Conservation (phyloP, 2,329 filamentous ascomycete species). For the Xylaria polymorpha region DNA sequence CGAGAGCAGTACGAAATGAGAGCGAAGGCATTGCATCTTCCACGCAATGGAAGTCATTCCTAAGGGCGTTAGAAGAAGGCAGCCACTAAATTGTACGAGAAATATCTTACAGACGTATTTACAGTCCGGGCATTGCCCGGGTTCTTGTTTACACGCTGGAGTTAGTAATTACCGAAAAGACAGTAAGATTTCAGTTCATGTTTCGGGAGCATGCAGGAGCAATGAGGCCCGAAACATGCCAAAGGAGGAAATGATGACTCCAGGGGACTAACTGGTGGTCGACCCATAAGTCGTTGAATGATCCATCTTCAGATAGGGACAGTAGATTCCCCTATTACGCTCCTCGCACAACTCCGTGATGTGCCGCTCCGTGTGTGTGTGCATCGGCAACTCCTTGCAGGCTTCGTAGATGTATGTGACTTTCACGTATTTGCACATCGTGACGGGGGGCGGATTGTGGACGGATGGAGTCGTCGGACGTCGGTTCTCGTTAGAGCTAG, state of each 20-base stretch:
- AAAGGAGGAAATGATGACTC: too few relatives aligned
- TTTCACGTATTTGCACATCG: conserved; percentile 12
- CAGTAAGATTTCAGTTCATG: too few relatives aligned
- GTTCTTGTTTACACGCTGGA: too few relatives aligned
- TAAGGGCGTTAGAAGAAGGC: background rate
- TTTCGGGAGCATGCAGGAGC: too few relatives aligned
- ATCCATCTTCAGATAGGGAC: background rate
- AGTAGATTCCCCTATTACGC: background rate
- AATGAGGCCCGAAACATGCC: too few relatives aligned
- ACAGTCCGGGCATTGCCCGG: background rate
- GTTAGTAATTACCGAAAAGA: too few relatives aligned
- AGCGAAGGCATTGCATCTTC: background rate
- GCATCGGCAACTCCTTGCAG: conserved; percentile 5
- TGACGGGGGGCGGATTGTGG: background rate
- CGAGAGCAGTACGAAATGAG: background rate
- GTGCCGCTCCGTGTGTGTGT: background rate
- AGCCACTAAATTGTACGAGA: too few relatives aligned
- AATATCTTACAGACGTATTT: background rate
- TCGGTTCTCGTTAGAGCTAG: background rate
- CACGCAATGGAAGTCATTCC: background rate
- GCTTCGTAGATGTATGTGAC: background rate
- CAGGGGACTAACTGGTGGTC: too few relatives aligned
- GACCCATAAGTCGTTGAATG: background rate
- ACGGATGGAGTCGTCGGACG: background rate
- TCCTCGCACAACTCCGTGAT: background rate